Evolutionary conservation across 495 filamentous ascomycete species (phyloP).

Genomic region (Pseudoneurospora amorphoporcata): DNA sequence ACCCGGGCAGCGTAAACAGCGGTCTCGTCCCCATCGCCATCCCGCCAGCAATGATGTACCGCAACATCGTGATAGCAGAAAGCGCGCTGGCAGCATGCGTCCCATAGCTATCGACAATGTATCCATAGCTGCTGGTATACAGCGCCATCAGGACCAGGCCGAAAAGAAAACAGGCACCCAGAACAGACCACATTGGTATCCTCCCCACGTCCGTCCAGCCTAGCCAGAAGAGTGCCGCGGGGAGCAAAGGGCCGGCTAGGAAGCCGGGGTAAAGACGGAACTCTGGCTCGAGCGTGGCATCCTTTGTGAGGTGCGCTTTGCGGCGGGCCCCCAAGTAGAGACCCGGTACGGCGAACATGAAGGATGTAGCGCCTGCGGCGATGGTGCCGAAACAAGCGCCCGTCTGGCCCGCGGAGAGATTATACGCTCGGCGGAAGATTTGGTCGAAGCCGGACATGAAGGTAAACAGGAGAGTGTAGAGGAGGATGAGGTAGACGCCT

Average conservation of each 20-base stretch:
- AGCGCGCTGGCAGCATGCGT: constrained; percentile 34
- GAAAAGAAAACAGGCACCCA: constrained; percentile 22
- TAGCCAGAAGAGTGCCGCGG: constrained; percentile 53
- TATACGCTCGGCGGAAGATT: constrained; percentile 51
- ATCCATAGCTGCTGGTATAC: constrained; percentile 45
- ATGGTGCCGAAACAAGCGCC: constrained; percentile 51
- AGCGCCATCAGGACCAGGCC: constrained; percentile 20
- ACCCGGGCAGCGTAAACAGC: constrained; percentile 16
- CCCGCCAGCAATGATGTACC: constrained; percentile 41
- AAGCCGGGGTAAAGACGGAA: constrained; percentile 50
- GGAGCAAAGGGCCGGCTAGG: constrained; percentile 45
- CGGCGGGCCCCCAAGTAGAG: constrained; percentile 45
- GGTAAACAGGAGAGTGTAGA: constrained; percentile 59
- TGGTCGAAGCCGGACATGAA: constrained; percentile 57
- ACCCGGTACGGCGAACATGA: constrained; percentile 37
- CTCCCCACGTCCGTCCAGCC: constrained; percentile 42
- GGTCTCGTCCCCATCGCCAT: constrained; percentile 32
- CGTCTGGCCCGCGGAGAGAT: constrained; percentile 41
- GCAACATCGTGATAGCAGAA: constrained; percentile 38
- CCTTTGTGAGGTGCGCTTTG: constrained; percentile 11
- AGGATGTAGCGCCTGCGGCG: constrained; percentile 41
- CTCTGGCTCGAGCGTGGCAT: constrained; percentile 36
- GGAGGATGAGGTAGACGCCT: constrained; percentile 48
- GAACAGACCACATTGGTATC: constrained; percentile 32
- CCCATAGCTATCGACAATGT: constrained; percentile 47